Base-by-base conservation (phyloP, 192 early-diverging fungal species). In the Coemansia furcata region DNA sequence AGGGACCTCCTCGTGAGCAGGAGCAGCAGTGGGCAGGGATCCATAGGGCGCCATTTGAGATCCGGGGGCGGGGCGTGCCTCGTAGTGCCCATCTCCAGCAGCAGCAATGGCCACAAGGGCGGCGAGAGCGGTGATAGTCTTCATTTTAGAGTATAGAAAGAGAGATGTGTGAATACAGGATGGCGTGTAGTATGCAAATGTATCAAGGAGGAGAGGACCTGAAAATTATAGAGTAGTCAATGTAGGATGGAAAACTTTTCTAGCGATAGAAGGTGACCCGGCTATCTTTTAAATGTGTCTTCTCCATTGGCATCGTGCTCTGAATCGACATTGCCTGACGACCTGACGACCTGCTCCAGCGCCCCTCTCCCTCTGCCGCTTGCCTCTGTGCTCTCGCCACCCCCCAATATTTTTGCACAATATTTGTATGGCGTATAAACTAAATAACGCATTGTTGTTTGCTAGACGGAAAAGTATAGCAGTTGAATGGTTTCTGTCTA, bases 81-180 rank as follows among this genome's bases (percentile, higher is more conserved):
- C 72, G 62, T 79, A 79, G 39, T 74, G 68, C 3, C 57, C 55
- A 21, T 74, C 77, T 30, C 72, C 77, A 39, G 73, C 78, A 14
- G 69, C 69, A 37, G 69, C 78, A 66, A 80, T 37, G 40, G 69
- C 78, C 37, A 71, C 60, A 62, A 80, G 66, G 44, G 78, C 78
- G 32, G 66, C 73, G 40, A 80, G 21, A 2, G 78, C 78, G 19
- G 73, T 59, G 42, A 66, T 49, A 37, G 69, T 75, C 63, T 71
- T 80, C 73, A 75, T 80, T 19, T 19, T 49, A 49, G 46, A 49
- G 46, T 49, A 21, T 49, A 23, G 19, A 54, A 52, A 66, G 42
- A 65, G 32, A 52, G 40, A 29, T 58, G 21, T 54, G 19, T 39
- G 62, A 63, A 17, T n/a, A 37, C 38, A 21, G 50, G 50, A 54